phyloP scores from a whole-genome alignment of 768 basidiomycete species.

The Trametes cinnabarina region DNA sequence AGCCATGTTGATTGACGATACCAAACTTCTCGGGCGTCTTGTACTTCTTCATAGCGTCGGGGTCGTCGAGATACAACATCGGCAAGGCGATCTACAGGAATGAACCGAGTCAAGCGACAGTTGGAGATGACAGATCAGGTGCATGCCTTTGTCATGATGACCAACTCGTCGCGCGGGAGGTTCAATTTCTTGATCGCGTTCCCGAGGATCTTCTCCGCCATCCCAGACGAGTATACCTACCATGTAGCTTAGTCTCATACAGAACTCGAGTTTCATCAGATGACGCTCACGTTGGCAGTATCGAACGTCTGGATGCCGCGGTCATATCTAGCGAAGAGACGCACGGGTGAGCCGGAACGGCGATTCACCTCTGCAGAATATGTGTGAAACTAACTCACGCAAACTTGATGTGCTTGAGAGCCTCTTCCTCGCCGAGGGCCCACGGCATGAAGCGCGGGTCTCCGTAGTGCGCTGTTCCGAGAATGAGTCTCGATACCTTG shows the following conservation, averaged over 20 bases:
- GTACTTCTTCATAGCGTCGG: background rate
- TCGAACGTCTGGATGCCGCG: conserved; percentile 41
- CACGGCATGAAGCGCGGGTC: conserved; percentile 31
- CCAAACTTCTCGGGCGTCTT: conserved; percentile 25
- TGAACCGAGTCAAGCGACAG: background rate
- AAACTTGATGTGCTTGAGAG: conserved; percentile 36
- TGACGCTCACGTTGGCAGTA: conserved; percentile 31
- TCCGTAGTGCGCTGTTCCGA: conserved; percentile 31
- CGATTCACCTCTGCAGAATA: too few species aligned
- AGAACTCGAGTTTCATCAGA: conserved; percentile 19
- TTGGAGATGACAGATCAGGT: background rate
- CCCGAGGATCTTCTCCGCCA: conserved; percentile 42
- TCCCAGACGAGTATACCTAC: conserved; percentile 36
- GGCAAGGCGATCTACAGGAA: background rate
- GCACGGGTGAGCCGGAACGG: too few species aligned
- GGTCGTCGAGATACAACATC: background rate
- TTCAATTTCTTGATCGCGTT: conserved; percentile 43
- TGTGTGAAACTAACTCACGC: conserved; percentile 25
- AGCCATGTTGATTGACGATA: conserved; percentile 39
- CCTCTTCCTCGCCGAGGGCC: conserved; percentile 37
- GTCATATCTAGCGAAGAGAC: conserved; percentile 31
- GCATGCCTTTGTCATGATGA: conserved; percentile 45
- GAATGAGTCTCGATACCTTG: conserved; percentile 38
- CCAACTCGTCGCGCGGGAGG: conserved; percentile 45
- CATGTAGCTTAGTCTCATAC: conserved; percentile 39